These are phyloP conservation scores for Myxozyma lipomycoides DNA, from an alignment of 805 yeast species.

Conservation along the genomic window DNA sequence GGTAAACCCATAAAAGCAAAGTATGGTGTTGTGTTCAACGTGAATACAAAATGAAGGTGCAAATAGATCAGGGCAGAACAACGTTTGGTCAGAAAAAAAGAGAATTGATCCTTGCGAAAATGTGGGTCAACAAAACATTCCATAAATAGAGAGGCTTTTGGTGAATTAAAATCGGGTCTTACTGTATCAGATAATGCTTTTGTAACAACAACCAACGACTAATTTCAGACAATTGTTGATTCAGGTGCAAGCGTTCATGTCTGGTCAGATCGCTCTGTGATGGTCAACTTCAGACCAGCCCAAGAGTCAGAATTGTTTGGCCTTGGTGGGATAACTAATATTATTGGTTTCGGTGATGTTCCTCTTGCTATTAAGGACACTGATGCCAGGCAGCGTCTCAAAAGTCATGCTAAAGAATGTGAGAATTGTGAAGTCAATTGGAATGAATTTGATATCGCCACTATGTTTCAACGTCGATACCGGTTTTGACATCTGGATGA, in stretches of 20 bases:
- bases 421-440: neutral
- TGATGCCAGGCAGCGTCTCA: no score
- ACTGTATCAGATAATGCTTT: neutral
- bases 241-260: neutral
- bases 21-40: neutral
- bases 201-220: neutral
- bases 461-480: neutral
- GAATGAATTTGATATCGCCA: neutral
- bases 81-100: neutral
- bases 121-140: no score
- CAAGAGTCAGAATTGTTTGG: no score
- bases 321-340: no score
- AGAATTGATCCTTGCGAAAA: neutral
- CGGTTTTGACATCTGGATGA: no score
- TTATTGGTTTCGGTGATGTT: neutral
- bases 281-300: neutral
- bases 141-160: neutral
- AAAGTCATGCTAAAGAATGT: neutral
- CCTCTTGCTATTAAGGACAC: neutral
- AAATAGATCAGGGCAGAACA: neutral
- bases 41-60: no score
- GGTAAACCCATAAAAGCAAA: neutral
- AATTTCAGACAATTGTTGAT: neutral
- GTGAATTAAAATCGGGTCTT: neutral
- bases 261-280: neutral